phyloP scores from a whole-genome alignment of 768 basidiomycete species.

The Russula virescens region DNA sequence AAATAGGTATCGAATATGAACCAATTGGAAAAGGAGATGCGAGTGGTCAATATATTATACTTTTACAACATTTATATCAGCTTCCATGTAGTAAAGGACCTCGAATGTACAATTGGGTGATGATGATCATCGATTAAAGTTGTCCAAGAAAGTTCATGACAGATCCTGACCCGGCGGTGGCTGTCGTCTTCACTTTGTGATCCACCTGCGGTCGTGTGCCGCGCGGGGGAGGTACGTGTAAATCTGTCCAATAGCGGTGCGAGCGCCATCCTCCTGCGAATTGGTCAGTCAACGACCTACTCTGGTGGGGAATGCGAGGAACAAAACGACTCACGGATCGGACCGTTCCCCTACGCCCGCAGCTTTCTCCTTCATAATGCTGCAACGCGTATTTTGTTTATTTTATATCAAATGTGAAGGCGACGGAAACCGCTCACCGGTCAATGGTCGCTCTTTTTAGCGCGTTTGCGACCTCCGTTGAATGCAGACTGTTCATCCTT shows the following conservation, averaged over 20 bases:
- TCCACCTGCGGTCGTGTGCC: constrained; percentile 24
- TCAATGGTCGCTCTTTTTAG: constrained; percentile 50
- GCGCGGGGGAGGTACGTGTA: constrained; percentile 47
- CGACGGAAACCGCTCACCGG: constrained; percentile 34
- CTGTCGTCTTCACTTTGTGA: constrained; percentile 4
- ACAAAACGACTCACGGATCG: constrained; percentile 31
- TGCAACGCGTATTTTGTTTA: constrained; percentile 21
- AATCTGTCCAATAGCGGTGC: constrained; percentile 49
- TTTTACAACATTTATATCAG: not conserved
- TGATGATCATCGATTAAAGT: not conserved
- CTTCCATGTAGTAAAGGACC: not conserved
- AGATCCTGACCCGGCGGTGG: not conserved
- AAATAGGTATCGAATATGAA: not conserved
- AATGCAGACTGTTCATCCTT: constrained; percentile 42
- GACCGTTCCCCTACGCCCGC: constrained; percentile 42
- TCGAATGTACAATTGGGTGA: not conserved
- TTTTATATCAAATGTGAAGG: not conserved
- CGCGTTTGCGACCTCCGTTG: constrained; percentile 47
- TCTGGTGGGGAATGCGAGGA: not conserved
- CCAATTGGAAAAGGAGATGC: not conserved
- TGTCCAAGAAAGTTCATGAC: no score
- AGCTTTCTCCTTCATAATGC: constrained; percentile 58
- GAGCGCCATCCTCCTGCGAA: constrained; percentile 51
- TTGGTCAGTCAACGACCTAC: not conserved
- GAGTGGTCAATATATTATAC: not conserved